Conservation (phyloP, 169 alveolate genomes). For the Blepharisma undulans region DNA sequence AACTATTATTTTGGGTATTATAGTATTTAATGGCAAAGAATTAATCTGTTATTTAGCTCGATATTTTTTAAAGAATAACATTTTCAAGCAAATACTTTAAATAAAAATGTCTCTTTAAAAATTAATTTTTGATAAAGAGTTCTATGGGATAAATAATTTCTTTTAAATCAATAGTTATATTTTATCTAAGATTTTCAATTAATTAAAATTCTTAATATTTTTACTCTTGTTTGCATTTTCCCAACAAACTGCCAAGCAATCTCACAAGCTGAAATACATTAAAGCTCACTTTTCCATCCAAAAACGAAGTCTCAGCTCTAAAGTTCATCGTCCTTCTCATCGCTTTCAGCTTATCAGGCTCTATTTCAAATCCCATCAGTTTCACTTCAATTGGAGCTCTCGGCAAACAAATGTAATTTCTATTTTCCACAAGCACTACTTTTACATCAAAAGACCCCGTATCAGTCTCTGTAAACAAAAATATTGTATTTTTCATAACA, state of each 20-base stretch:
- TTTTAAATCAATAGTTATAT: no score
- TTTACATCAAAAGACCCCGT: conserved; percentile 31
- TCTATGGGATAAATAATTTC: no score
- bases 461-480: conserved; percentile 19
- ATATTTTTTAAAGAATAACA: no score
- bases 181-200: no score
- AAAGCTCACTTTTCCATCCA: conserved; percentile 19
- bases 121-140: no score
- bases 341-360: conserved; percentile 30
- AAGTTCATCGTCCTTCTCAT: conserved; percentile 43
- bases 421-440: conserved; percentile 15
- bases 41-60: no score
- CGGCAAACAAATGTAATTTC: conserved; percentile 32
- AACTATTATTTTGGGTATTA: background rate
- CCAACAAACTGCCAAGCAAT: conserved; percentile 29
- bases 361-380: conserved; percentile 21
- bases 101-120: no score
- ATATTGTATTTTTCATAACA: conserved; percentile 19
- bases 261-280: conserved; percentile 30
- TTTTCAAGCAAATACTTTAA: no score
- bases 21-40: no score
- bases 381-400: conserved; percentile 32
- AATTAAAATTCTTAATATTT: background rate
- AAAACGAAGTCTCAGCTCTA: conserved; percentile 42
- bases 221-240: conserved; percentile 32